phyloP scores from a whole-genome alignment of 192 early-diverging fungal species.

The Chytriomyces sp. region DNA sequence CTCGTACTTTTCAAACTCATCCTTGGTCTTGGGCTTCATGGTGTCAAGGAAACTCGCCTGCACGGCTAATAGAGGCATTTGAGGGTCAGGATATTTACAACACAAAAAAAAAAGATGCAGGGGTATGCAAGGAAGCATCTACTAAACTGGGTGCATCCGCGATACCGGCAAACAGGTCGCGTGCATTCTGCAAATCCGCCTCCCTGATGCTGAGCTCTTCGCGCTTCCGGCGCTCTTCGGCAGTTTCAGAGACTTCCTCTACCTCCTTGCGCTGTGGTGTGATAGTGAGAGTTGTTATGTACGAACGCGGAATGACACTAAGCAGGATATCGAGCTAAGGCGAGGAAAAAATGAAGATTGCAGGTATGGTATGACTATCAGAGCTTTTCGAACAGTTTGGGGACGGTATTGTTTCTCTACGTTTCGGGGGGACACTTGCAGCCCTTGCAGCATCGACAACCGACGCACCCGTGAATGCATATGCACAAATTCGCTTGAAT shows the following conservation, averaged over 20 bases:
- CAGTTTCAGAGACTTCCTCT: conserved; percentile 41
- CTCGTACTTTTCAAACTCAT: conserved; percentile 52
- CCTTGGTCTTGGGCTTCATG: conserved; percentile 43
- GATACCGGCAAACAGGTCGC: conserved; percentile 45
- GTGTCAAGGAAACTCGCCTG: conserved; percentile 41
- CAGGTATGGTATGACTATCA: neutral
- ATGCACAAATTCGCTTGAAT: no score
- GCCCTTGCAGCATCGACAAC: no score
- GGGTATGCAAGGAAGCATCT: no score
- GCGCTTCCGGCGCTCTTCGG: conserved; percentile 48
- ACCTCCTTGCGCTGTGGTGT: conserved; percentile 33
- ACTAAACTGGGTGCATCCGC: conserved; percentile 7
- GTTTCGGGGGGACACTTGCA: no score
- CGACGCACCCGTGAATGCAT: no score
- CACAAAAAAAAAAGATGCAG: no score
- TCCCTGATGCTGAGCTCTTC: conserved; percentile 40
- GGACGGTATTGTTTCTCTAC: no score
- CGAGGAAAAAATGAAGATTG: neutral
- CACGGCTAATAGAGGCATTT: no score
- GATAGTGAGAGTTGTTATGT: neutral
- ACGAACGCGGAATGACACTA: neutral
- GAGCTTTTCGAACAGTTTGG: no score
- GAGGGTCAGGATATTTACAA: no score
- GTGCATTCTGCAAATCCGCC: conserved; percentile 55
- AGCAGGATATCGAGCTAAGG: neutral